These are phyloP conservation scores for Pezicula carpinea DNA, from an alignment of 2,329 filamentous ascomycete species.

Conservation along the genomic window DNA sequence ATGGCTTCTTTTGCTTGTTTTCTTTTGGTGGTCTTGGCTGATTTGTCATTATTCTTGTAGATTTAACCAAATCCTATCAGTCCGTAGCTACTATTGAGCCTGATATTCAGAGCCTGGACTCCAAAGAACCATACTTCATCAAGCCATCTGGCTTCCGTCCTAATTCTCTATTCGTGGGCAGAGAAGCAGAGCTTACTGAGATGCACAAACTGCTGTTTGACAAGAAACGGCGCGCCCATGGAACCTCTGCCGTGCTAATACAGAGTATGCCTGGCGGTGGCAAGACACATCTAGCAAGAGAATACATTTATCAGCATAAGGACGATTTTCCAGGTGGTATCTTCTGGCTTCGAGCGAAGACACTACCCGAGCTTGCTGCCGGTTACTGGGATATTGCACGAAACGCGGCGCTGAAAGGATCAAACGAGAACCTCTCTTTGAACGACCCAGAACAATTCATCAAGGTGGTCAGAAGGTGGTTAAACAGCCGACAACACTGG, in stretches of 20 bases:
- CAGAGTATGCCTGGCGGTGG: conserved; percentile 62
- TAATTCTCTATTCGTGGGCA: conserved; percentile 59
- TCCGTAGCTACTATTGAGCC: conserved; percentile 7
- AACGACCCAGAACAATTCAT: conserved; percentile 43
- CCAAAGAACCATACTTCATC: conserved; percentile 30
- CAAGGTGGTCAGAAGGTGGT: conserved; percentile 54
- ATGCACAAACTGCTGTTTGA: conserved; percentile 58
- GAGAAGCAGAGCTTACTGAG: conserved; percentile 50
- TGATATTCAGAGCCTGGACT: conserved; percentile 9
- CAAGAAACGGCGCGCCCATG: conserved; percentile 46
- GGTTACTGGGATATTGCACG: conserved; percentile 64
- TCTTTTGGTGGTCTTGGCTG: neutral
- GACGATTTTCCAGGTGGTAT: conserved; percentile 59
- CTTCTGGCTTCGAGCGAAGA: conserved; percentile 66
- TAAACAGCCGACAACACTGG: conserved; percentile 59
- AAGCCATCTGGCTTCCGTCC: conserved; percentile 55
- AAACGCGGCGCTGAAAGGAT: conserved; percentile 41
- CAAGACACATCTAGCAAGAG: conserved; percentile 63
- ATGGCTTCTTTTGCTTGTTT: neutral
- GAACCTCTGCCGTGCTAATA: conserved; percentile 60
- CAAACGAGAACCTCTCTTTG: conserved; percentile 26
- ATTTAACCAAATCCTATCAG: conserved; percentile 15
- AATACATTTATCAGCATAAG: conserved; percentile 60
- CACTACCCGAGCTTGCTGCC: conserved; percentile 50
- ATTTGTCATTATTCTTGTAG: conserved; percentile 1